These are phyloP conservation scores for Phaseolus coccineus DNA, from an alignment of 331 rosid genomes.

Conservation along the genomic window DNA sequence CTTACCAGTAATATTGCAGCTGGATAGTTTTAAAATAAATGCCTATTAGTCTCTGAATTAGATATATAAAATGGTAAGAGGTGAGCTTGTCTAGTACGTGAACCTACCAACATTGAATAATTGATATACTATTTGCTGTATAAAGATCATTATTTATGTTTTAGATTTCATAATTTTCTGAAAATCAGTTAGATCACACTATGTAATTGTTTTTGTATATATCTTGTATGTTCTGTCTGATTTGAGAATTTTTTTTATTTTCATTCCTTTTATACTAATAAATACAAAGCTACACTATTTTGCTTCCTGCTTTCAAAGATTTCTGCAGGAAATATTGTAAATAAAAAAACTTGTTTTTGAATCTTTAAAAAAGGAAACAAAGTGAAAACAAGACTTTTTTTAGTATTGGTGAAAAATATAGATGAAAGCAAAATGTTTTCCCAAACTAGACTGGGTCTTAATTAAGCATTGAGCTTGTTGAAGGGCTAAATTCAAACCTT, in stretches of 20 bases:
- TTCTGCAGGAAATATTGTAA: not conserved
- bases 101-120: not conserved
- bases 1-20: not conserved
- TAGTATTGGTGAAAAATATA: not conserved
- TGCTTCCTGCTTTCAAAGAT: not conserved
- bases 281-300: not conserved
- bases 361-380: conserved; percentile 1
- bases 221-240: not conserved
- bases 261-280: not conserved
- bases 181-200: not conserved
- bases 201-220: not conserved
- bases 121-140: conserved; percentile 12
- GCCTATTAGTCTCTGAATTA: conserved; percentile 2
- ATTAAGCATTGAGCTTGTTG: conserved; percentile 1
- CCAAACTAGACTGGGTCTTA: not conserved
- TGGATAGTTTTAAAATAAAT: not conserved
- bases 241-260: not conserved
- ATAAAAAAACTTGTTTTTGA: not conserved
- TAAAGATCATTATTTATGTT: not conserved
- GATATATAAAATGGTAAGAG: not conserved
- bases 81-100: not conserved
- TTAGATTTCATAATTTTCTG: conserved; percentile 9
- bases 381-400: not conserved
- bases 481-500: conserved; percentile 36
- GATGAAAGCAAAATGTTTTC: not conserved